Conservation (phyloP, 2,329 filamentous ascomycete species). For the Cadophora sp. region DNA sequence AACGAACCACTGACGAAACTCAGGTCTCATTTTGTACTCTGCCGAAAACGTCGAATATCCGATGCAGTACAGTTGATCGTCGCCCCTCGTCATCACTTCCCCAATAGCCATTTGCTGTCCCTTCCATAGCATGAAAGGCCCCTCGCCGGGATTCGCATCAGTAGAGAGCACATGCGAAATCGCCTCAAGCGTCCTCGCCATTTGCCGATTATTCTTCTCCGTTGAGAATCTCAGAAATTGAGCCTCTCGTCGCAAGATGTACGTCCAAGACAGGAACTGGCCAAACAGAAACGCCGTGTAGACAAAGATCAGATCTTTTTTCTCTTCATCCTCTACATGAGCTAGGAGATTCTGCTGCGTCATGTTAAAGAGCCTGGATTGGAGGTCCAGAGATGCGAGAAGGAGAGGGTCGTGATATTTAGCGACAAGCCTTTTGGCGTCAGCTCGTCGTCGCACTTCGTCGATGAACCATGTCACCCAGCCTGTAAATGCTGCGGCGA, state of each 20-base stretch:
- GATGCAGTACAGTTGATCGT: constrained; percentile 18
- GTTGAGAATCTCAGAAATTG: constrained; percentile 39
- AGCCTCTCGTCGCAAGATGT: constrained; percentile 37
- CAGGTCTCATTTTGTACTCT: constrained; percentile 13
- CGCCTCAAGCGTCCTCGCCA: constrained; percentile 30
- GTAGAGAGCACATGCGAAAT: constrained; percentile 32
- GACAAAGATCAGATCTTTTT: constrained; percentile 34
- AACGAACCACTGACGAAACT: constrained; percentile 21
- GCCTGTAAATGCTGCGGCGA: constrained; percentile 38
- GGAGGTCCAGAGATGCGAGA: constrained; percentile 37
- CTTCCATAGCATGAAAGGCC: constrained; percentile 40
- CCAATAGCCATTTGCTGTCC: constrained; percentile 41
- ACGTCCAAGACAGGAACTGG: constrained; percentile 40
- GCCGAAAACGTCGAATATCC: constrained; percentile 15
- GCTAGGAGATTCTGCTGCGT: constrained; percentile 30
- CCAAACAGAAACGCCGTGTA: constrained; percentile 39
- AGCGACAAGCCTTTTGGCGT: constrained; percentile 36
- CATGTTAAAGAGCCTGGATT: constrained; percentile 37
- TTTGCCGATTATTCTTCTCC: constrained; percentile 34
- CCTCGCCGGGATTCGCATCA: constrained; percentile 26
- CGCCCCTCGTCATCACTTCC: constrained; percentile 35
- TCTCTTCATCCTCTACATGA: constrained; percentile 30
- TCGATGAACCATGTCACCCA: constrained; percentile 41
- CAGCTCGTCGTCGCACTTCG: constrained; percentile 35
- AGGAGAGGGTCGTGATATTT: constrained; percentile 40